phyloP scores from a whole-genome alignment of 495 filamentous ascomycete species.

The Penicillium argentinense region DNA sequence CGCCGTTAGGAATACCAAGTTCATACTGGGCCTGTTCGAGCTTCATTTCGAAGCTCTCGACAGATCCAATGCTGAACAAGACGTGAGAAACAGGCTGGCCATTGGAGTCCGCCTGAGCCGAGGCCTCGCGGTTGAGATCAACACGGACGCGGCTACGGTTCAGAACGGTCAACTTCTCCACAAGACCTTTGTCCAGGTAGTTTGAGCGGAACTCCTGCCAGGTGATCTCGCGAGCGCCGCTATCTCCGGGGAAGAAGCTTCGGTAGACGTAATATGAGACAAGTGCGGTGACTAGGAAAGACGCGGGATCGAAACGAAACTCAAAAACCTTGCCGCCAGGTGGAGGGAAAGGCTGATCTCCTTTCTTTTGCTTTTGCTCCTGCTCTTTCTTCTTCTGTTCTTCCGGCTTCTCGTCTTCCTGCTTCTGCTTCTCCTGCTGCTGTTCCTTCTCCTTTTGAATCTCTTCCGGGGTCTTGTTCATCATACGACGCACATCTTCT shows the following conservation, averaged over 20 bases:
- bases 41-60: conserved; percentile 86
- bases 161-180: conserved; percentile 85
- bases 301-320: conserved; percentile 56
- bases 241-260: conserved; percentile 63
- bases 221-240: conserved; percentile 73
- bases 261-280: conserved; percentile 63
- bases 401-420: conserved; percentile 22
- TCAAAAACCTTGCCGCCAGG: conserved; percentile 37
- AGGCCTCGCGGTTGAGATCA: conserved; percentile 79
- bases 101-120: conserved; percentile 71
- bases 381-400: conserved; percentile 33
- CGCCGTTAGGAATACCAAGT: conserved; percentile 74
- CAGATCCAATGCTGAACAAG: conserved; percentile 93
- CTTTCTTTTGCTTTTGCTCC: conserved; percentile 28
- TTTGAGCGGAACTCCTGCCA: conserved; percentile 94
- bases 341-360: background rate
- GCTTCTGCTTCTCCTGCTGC: conserved; percentile 30
- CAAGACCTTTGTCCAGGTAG: conserved; percentile 92
- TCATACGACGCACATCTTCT: conserved; percentile 31
- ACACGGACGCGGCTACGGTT: conserved; percentile 74
- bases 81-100: conserved; percentile 72
- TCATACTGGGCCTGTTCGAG: conserved; percentile 86
- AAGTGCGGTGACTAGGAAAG: conserved; percentile 55
- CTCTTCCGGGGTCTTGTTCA: conserved; percentile 31
- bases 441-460: conserved; percentile 20